These are phyloP conservation scores for Penicillium sp. DNA, from an alignment of 2,329 filamentous ascomycete species.

Conservation along the genomic window DNA sequence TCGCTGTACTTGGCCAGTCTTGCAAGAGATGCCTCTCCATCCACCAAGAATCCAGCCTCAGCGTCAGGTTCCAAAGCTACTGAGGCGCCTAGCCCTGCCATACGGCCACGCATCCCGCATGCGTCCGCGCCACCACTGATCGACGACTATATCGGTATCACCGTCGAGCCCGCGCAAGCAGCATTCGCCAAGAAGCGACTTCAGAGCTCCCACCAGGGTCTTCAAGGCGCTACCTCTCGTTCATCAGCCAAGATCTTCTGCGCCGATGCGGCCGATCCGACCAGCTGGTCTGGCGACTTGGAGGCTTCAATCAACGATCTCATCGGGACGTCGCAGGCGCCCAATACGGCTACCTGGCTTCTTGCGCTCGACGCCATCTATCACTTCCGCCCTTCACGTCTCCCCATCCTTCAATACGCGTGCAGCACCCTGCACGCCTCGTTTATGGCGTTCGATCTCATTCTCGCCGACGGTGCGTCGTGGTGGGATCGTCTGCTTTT, in stretches of 20 bases:
- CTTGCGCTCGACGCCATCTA: conserved; percentile 58
- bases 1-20: conserved; percentile 42
- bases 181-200: conserved; percentile 29
- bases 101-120: neutral
- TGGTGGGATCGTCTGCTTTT: conserved; percentile 36
- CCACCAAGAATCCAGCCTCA: neutral
- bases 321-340: neutral
- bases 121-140: conserved; percentile 19
- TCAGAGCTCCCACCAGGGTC: neutral
- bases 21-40: neutral
- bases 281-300: conserved; percentile 41
- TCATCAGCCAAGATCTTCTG: conserved; percentile 40
- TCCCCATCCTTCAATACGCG: conserved; percentile 47
- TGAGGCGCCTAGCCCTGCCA: neutral
- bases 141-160: conserved; percentile 55
- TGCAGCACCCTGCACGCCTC: conserved; percentile 45
- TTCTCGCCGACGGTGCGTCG: conserved; percentile 34
- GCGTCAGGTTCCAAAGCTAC: neutral
- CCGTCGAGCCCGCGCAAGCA: conserved; percentile 49
- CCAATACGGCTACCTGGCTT: conserved; percentile 45
- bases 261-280: conserved; percentile 51
- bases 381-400: conserved; percentile 55
- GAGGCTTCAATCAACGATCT: conserved; percentile 11
- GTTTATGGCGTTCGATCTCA: conserved; percentile 56
- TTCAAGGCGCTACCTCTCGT: neutral